A percentile compares a stretch with the other conserved stretches of the same genome.
Conservation (phyloP, 2,329 filamentous ascomycete species). For the Neofusicoccum sp. region DNA sequence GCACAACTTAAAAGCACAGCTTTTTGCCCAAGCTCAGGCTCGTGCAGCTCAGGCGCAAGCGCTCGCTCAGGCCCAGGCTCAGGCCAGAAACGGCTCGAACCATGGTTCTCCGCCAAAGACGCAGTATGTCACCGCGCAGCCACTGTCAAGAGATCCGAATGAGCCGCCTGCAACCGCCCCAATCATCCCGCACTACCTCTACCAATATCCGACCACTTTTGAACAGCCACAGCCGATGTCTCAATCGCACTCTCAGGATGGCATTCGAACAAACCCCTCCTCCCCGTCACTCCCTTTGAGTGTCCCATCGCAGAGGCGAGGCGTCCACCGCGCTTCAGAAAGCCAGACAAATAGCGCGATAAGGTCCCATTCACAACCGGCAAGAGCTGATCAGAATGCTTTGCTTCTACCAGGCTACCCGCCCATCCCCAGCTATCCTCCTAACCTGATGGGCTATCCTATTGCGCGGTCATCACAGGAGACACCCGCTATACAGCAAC, state of each 20-base stretch:
- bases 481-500: constrained; percentile 13
- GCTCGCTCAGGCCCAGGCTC: constrained; percentile 29
- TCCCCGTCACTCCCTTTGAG: constrained; percentile 47
- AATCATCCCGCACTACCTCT: constrained; percentile 41
- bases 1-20: constrained; percentile 35
- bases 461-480: constrained; percentile 36
- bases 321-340: constrained; percentile 45
- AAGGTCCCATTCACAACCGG: constrained; percentile 52
- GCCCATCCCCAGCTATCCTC: constrained; percentile 34
- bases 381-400: constrained; percentile 42
- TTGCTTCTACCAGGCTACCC: constrained; percentile 41
- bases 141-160: not conserved
- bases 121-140: constrained; percentile 14
- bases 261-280: constrained; percentile 47
- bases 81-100: constrained; percentile 17
- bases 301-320: constrained; percentile 43
- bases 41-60: constrained; percentile 30
- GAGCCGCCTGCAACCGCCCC: constrained; percentile 27
- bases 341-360: constrained; percentile 38
- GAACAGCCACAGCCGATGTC: constrained; percentile 38
- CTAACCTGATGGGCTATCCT: constrained; percentile 32
- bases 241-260: constrained; percentile 41
- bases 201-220: constrained; percentile 47
- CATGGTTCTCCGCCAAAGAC: constrained; percentile 15
- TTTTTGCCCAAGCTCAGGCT: constrained; percentile 33